phyloP scores from a whole-genome alignment of 352 stramenopile species.

The Phytophthora chlamydospora region DNA sequence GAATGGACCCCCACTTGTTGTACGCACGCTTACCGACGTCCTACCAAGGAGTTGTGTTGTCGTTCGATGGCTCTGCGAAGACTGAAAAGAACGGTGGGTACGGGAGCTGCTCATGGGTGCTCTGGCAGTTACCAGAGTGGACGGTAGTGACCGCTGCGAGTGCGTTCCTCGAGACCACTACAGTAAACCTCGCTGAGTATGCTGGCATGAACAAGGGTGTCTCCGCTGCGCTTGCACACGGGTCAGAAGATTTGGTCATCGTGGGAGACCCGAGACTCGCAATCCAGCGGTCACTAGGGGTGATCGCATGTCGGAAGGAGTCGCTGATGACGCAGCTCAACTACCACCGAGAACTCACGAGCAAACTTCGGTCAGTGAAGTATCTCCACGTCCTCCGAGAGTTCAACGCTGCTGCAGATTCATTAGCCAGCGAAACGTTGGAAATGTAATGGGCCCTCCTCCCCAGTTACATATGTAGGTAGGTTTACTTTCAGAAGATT shows the following conservation, averaged over 20 bases:
- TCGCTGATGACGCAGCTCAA: slow-evolving; percentile 7
- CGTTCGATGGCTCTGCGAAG: slow-evolving; percentile 30
- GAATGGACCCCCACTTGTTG: not conserved
- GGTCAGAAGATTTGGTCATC: slow-evolving; percentile 2
- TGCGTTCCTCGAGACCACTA: not conserved
- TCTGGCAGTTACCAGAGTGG: slow-evolving; percentile 6
- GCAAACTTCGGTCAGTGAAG: not conserved
- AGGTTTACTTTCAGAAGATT: too few species aligned
- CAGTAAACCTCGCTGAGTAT: slow-evolving; percentile 6
- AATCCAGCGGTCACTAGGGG: slow-evolving; percentile 15
- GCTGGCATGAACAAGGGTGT: slow-evolving; percentile 2
- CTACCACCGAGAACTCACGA: not conserved
- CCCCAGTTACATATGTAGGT: too few species aligned
- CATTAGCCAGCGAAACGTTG: not conserved
- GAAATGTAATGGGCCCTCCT: not conserved
- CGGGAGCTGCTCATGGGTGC: slow-evolving; percentile 13
- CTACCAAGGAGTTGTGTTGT: slow-evolving; percentile 15
- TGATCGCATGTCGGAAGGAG: slow-evolving; percentile 15
- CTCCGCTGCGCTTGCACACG: not conserved
- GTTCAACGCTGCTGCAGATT: slow-evolving; percentile 4
- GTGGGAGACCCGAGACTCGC: slow-evolving; percentile 15
- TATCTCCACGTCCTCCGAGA: slow-evolving; percentile 4
- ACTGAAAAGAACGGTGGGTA: slow-evolving; percentile 2
- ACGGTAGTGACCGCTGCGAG: slow-evolving; percentile 5
- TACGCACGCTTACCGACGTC: not conserved